A percentile compares a stretch with the other conserved stretches of the same genome.
phyloP scores from a whole-genome alignment of 495 filamentous ascomycete species.

The Apiosordaria backusii region DNA sequence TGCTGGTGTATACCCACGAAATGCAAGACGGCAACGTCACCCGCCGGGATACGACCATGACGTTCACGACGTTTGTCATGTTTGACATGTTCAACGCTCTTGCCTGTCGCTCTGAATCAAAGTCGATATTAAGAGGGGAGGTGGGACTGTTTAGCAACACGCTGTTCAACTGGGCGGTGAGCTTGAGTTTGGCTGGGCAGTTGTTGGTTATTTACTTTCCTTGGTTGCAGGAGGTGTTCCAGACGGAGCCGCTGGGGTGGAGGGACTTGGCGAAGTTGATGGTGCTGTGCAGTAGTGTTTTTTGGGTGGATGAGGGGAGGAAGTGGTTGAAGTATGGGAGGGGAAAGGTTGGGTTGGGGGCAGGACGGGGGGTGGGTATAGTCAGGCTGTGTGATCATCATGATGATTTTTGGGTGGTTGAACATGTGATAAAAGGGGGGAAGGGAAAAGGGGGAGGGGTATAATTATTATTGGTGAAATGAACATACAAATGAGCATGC shows the following conservation, averaged over 20 bases:
- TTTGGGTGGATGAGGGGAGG: slow-evolving; percentile 89
- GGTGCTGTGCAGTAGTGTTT: slow-evolving; percentile 76
- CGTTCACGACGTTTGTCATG: slow-evolving; percentile 95
- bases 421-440: neutral
- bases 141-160: slow-evolving; percentile 76
- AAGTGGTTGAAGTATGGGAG: slow-evolving; percentile 62
- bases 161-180: slow-evolving; percentile 94
- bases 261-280: slow-evolving; percentile 69
- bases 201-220: slow-evolving; percentile 90
- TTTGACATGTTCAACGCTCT: slow-evolving; percentile 99
- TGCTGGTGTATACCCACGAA: slow-evolving; percentile 84
- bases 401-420: neutral
- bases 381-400: slow-evolving; percentile 45
- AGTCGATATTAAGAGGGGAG: slow-evolving; percentile 83
- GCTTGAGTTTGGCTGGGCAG: slow-evolving; percentile 78
- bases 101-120: slow-evolving; percentile 85
- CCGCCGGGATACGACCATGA: slow-evolving; percentile 97
- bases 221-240: slow-evolving; percentile 87
- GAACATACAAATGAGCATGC: neutral
- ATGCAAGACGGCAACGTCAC: slow-evolving; percentile 83
- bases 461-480: neutral
- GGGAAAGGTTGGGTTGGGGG: slow-evolving; percentile 26
- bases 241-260: slow-evolving; percentile 80
- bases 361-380: slow-evolving; percentile 42
- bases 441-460: neutral